Conservation (phyloP, 139 green algal species). For the Picochlorum sp. region DNA sequence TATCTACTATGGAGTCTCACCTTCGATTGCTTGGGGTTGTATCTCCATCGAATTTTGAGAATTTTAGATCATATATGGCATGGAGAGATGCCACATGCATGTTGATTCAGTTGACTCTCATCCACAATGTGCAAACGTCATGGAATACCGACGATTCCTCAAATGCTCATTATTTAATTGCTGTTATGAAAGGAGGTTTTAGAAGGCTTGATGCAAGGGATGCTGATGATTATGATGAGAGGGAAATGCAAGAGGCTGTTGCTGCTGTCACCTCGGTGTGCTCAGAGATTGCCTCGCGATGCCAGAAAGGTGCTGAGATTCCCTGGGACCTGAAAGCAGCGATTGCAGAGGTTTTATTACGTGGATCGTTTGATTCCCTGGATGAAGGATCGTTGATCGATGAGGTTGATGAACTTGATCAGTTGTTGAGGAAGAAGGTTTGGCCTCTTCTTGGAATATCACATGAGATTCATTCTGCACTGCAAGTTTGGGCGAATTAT, state of each 20-base stretch:
- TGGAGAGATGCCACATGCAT: constrained; percentile 39
- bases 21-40: constrained; percentile 39
- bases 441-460: constrained; percentile 47
- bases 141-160: constrained; percentile 20
- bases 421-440: constrained; percentile 28
- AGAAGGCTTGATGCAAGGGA: constrained; percentile 45
- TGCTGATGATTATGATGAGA: constrained; percentile 52
- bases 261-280: constrained; percentile 22
- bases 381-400: constrained; percentile 37
- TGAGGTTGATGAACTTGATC: constrained; percentile 34
- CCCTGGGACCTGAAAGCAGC: constrained; percentile 41
- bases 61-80: constrained; percentile 40
- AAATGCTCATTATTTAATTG: constrained; percentile 20
- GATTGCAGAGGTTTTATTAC: constrained; percentile 45
- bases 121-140: constrained; percentile 24
- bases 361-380: constrained; percentile 39
- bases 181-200: constrained; percentile 33
- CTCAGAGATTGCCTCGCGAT: constrained; percentile 18
- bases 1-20: constrained; percentile 35
- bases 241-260: constrained; percentile 40
- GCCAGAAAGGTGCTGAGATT: not conserved
- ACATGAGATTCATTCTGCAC: constrained; percentile 35
- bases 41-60: constrained; percentile 32
- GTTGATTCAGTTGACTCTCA: constrained; percentile 31
- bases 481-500: constrained; percentile 53